A percentile compares a stretch with the other conserved stretches of the same genome.
These are phyloP conservation scores for Nasturtium officinale DNA, from an alignment of 345 rosid species.

Conservation along the genomic window DNA sequence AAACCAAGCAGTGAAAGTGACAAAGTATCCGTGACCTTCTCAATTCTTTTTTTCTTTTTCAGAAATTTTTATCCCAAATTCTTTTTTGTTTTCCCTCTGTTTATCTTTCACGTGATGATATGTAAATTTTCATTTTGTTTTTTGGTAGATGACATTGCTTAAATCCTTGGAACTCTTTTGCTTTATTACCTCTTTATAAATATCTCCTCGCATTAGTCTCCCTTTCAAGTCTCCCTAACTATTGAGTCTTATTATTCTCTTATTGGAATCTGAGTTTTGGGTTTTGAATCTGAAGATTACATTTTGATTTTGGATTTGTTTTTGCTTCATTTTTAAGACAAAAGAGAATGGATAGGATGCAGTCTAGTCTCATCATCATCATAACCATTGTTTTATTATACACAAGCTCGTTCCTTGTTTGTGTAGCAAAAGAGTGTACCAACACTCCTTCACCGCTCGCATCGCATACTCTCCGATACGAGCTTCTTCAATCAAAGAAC, in stretches of 20 bases:
- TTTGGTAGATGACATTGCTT: constrained; percentile 41
- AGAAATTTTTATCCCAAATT: constrained; percentile 8
- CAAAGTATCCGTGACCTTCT: constrained; percentile 45
- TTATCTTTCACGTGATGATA: constrained; percentile 36
- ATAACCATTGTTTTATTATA: constrained; percentile 14
- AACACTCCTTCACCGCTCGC: constrained; percentile 66
- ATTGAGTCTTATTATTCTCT: constrained; percentile 25
- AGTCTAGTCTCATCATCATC: constrained; percentile 25
- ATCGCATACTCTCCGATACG: constrained; percentile 74
- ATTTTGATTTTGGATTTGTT: neutral
- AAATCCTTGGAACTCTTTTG: constrained; percentile 17
- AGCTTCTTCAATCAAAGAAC: constrained; percentile 63
- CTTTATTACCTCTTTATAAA: constrained; percentile 31
- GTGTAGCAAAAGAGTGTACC: constrained; percentile 79
- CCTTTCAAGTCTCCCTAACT: constrained; percentile 1
- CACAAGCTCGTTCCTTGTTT: constrained; percentile 30
- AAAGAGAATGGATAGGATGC: constrained; percentile 25
- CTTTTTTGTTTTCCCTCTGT: neutral
- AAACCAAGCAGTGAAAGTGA: constrained; percentile 27
- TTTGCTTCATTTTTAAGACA: constrained; percentile 20
- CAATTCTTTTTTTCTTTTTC: neutral
- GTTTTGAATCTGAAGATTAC: constrained; percentile 1
- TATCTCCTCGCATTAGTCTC: constrained; percentile 26
- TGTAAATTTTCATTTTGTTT: neutral
- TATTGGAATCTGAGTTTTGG: constrained; percentile 9